phyloP scores from a whole-genome alignment of 495 filamentous ascomycete genomes.

The Aspergillus incahuasiensis region DNA sequence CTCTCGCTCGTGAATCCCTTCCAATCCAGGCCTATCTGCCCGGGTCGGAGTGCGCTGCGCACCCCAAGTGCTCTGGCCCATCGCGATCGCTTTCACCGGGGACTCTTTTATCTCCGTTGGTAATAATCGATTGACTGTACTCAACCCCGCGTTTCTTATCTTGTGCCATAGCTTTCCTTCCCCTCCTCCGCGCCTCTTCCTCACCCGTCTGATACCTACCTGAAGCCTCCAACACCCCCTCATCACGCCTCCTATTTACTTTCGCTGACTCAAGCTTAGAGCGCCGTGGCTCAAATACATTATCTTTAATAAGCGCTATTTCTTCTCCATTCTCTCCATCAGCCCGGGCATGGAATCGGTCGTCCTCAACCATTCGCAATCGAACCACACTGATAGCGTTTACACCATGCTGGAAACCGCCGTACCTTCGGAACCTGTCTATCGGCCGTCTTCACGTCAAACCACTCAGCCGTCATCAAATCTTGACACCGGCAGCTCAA shows the following conservation, averaged over 20 bases:
- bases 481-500: constrained; percentile 28
- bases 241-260: constrained; percentile 14
- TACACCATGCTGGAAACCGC: constrained; percentile 50
- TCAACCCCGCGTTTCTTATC: constrained; percentile 14
- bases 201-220: constrained; percentile 10
- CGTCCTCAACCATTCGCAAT: constrained; percentile 42
- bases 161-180: constrained; percentile 4
- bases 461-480: constrained; percentile 21
- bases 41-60: constrained; percentile 18
- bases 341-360: constrained; percentile 42
- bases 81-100: constrained; percentile 11
- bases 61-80: constrained; percentile 23
- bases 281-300: constrained; percentile 8
- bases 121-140: constrained; percentile 16
- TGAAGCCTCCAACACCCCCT: constrained; percentile 12
- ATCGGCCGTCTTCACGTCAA: constrained; percentile 28
- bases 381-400: constrained; percentile 38
- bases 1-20: constrained; percentile 19
- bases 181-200: constrained; percentile 12
- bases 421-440: constrained; percentile 37
- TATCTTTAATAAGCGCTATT: constrained; percentile 5
- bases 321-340: constrained; percentile 1
- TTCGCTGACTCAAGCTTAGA: constrained; percentile 15
- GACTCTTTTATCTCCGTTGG: constrained; percentile 11
- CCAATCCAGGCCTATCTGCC: constrained; percentile 11